These are phyloP conservation scores for Diplodia mutila DNA, from an alignment of 2,329 filamentous ascomycete species.

Conservation along the genomic window DNA sequence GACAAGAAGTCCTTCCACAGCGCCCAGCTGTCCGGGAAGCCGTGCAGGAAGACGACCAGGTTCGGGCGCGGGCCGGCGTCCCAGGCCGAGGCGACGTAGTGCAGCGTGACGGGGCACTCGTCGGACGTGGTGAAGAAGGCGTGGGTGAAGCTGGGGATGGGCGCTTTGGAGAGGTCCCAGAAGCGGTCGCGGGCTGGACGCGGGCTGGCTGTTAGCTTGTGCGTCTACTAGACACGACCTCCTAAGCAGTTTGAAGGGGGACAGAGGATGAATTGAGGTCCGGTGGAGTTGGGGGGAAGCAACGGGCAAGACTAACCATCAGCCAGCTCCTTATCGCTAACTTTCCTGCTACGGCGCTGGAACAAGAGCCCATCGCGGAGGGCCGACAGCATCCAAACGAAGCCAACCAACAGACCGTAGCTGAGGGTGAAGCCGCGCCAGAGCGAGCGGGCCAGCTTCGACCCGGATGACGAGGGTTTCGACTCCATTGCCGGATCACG, in stretches of 20 bases:
- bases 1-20: slow-evolving; percentile 57
- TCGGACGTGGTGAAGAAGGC: slow-evolving; percentile 53
- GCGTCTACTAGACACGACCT: background rate
- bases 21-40: slow-evolving; percentile 62
- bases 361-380: slow-evolving; percentile 37
- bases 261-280: background rate
- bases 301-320: slow-evolving; percentile 31
- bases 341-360: slow-evolving; percentile 32
- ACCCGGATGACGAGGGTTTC: background rate
- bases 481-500: slow-evolving; percentile 7
- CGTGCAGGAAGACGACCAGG: slow-evolving; percentile 61
- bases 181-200: slow-evolving; percentile 54
- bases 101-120: slow-evolving; percentile 51
- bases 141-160: slow-evolving; percentile 53
- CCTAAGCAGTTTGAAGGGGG: background rate
- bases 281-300: no score
- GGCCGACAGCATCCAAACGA: slow-evolving; percentile 32
- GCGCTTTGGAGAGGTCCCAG: slow-evolving; percentile 57
- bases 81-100: slow-evolving; percentile 55
- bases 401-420: slow-evolving; percentile 38
- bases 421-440: slow-evolving; percentile 27
- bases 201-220: slow-evolving; percentile 12
- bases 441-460: background rate
- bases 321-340: slow-evolving; percentile 37
- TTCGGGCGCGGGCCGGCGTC: slow-evolving; percentile 27